Evolutionary conservation across 2,329 filamentous ascomycete species (phyloP).

Genomic region (Pyricularia pennisetigena): DNA sequence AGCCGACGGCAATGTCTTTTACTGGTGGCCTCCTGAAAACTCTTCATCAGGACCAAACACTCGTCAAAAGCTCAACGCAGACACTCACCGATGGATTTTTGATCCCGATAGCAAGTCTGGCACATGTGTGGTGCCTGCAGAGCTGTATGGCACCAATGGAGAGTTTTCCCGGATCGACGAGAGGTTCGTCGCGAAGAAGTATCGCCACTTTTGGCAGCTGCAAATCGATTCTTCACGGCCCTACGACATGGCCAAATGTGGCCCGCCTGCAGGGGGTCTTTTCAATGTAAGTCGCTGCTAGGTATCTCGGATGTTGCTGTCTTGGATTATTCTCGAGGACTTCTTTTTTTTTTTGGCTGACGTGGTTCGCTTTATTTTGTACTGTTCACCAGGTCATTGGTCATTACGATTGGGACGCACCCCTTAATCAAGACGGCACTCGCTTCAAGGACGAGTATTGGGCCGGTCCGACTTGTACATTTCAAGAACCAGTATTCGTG

Average conservation of each 20-base stretch:
- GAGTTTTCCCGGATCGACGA: constrained; percentile 41
- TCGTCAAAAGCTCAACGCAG: constrained; percentile 25
- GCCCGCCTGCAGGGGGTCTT: constrained; percentile 28
- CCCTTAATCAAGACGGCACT: constrained; percentile 8
- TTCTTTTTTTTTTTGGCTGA: constrained; percentile 23
- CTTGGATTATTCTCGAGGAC: constrained; percentile 15
- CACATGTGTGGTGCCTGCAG: constrained; percentile 24
- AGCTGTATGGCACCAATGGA: constrained; percentile 30
- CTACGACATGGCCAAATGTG: constrained; percentile 34
- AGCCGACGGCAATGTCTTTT: constrained; percentile 35
- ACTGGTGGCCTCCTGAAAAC: constrained; percentile 27
- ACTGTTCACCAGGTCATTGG: constrained; percentile 29
- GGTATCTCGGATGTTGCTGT: constrained; percentile 21
- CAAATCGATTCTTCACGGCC: constrained; percentile 23
- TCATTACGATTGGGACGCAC: constrained; percentile 28
- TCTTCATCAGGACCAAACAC: constrained; percentile 12
- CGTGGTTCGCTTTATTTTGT: too few relatives aligned
- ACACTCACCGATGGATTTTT: constrained; percentile 29
- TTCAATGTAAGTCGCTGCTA: constrained; percentile 35
- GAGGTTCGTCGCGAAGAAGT: constrained; percentile 30
- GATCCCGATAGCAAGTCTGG: constrained; percentile 24
- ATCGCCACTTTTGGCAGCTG: constrained; percentile 36
- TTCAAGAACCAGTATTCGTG: constrained; percentile 45
- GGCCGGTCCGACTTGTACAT: constrained; percentile 31
- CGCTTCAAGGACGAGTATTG: constrained; percentile 30